Conservation (phyloP, 768 basidiomycete species). For the Boletus speciosus region DNA sequence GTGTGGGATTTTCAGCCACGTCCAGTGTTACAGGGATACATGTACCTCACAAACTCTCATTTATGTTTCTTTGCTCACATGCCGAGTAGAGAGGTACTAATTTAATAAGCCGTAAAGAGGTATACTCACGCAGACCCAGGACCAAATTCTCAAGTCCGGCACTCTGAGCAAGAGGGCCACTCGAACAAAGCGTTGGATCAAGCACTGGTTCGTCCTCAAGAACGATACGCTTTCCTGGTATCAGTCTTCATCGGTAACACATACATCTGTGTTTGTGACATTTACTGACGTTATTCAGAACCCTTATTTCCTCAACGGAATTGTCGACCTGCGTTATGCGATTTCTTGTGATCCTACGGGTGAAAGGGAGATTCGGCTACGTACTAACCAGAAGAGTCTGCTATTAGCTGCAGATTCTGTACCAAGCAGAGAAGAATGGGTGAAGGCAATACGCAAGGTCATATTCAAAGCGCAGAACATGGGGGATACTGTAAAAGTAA, state of each 20-base stretch:
- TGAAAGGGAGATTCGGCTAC: slow-evolving; percentile 77
- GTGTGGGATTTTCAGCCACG: slow-evolving; percentile 1
- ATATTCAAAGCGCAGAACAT: slow-evolving; percentile 96
- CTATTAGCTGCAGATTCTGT: slow-evolving; percentile 73
- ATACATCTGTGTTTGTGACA: not conserved
- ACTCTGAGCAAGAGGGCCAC: slow-evolving; percentile 83
- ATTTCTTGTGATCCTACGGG: slow-evolving; percentile 79
- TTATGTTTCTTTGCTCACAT: slow-evolving; percentile 97
- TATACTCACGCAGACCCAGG: slow-evolving; percentile 43
- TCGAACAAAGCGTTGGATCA: slow-evolving; percentile 87
- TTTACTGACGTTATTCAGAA: slow-evolving; percentile 50
- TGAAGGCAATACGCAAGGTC: slow-evolving; percentile 89
- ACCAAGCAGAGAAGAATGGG: slow-evolving; percentile 90
- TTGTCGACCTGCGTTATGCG: slow-evolving; percentile 92
- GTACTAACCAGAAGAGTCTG: slow-evolving; percentile 78
- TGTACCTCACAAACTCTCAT: slow-evolving; percentile 92
- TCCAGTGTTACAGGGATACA: slow-evolving; percentile 91
- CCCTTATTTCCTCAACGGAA: slow-evolving; percentile 96
- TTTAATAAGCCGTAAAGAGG: not conserved
- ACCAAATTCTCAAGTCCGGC: slow-evolving; percentile 91
- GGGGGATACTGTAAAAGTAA: slow-evolving; percentile 91
- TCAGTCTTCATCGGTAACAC: slow-evolving; percentile 80
- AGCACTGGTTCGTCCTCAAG: slow-evolving; percentile 95
- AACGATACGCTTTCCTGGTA: slow-evolving; percentile 98
- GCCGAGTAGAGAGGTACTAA: slow-evolving; percentile 77